These are phyloP conservation scores for Stachybotrys echinatus DNA, from an alignment of 2,329 filamentous ascomycete species.

Conservation along the genomic window DNA sequence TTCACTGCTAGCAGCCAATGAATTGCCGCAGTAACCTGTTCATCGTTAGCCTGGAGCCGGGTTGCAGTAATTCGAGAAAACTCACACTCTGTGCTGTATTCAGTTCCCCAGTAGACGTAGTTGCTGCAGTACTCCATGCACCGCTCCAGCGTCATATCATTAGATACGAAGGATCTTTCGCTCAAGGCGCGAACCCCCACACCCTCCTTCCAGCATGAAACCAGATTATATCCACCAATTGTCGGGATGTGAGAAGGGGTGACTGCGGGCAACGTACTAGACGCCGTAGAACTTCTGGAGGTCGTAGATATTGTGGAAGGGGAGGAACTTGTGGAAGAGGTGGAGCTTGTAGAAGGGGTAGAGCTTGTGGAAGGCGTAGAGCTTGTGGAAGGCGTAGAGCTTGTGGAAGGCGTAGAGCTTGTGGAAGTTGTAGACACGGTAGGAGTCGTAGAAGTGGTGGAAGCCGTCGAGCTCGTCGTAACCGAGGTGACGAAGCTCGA, in stretches of 20 bases:
- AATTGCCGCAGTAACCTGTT: slow-evolving; percentile 42
- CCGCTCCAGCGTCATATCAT: slow-evolving; percentile 43
- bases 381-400: background rate
- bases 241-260: slow-evolving; percentile 26
- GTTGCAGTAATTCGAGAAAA: background rate
- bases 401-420: background rate
- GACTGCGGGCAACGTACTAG: slow-evolving; percentile 13
- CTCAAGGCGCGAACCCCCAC: slow-evolving; percentile 36
- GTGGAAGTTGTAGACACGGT: background rate
- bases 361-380: background rate
- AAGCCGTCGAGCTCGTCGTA: background rate
- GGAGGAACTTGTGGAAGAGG: slow-evolving; percentile 1
- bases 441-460: background rate
- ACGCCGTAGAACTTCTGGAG: slow-evolving; percentile 15
- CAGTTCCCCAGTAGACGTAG: slow-evolving; percentile 44
- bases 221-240: slow-evolving; percentile 37
- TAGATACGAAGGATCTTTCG: slow-evolving; percentile 34
- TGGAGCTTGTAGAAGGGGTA: background rate
- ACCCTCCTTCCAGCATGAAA: slow-evolving; percentile 46
- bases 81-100: slow-evolving; percentile 47
- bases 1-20: slow-evolving; percentile 20
- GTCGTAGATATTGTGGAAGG: slow-evolving; percentile 1
- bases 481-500: background rate
- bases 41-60: background rate
- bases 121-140: slow-evolving; percentile 41